A percentile compares a stretch with the other conserved stretches of the same genome.
Evolutionary conservation across 2,329 filamentous ascomycete species (phyloP).

Genomic region (Epichloe elymi): DNA sequence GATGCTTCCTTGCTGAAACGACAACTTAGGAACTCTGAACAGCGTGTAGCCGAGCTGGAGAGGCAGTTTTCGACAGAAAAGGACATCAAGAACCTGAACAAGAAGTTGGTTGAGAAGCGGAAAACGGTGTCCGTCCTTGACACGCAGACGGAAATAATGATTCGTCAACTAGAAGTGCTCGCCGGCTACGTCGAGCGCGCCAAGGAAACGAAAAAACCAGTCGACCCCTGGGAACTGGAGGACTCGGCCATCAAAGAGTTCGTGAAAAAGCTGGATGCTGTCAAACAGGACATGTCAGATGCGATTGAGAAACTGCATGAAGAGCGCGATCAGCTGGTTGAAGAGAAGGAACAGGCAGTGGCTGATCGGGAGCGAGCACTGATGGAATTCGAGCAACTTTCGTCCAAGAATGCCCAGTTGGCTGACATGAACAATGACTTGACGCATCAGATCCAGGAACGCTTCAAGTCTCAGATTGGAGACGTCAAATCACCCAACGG

Average conservation of each 20-base stretch:
- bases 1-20: conserved; percentile 56
- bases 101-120: conserved; percentile 79
- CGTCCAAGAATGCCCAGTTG: conserved; percentile 85
- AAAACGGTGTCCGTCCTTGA: conserved; percentile 92
- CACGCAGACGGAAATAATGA: conserved; percentile 89
- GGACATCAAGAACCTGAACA: conserved; percentile 64
- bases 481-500: conserved; percentile 38
- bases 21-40: conserved; percentile 69
- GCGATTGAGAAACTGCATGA: conserved; percentile 47
- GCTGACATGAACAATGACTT: conserved; percentile 92
- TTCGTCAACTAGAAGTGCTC: conserved; percentile 79
- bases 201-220: conserved; percentile 66
- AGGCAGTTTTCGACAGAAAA: conserved; percentile 57
- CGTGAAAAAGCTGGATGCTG: conserved; percentile 56
- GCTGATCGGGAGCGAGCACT: conserved; percentile 86
- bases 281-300: conserved; percentile 45
- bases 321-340: conserved; percentile 68
- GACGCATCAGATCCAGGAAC: conserved; percentile 83
- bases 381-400: conserved; percentile 90
- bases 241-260: conserved; percentile 86
- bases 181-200: conserved; percentile 78
- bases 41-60: conserved; percentile 76
- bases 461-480: conserved; percentile 69
- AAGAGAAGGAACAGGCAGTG: conserved; percentile 72
- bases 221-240: conserved; percentile 73